phyloP scores from a whole-genome alignment of 257 asterid species.

The Solanum chiquidenum region DNA sequence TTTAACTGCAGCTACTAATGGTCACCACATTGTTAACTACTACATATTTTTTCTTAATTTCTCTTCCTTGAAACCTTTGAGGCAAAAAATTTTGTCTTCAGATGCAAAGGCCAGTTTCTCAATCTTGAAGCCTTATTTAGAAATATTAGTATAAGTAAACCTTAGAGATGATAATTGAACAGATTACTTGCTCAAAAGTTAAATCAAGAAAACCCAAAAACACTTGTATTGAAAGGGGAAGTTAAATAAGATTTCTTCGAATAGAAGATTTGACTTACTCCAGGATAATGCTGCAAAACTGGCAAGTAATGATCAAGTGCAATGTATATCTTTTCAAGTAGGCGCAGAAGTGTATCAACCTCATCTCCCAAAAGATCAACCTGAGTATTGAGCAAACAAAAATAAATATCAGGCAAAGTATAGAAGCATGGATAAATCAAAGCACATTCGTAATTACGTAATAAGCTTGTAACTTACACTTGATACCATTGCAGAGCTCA shows the following conservation, averaged over 20 bases:
- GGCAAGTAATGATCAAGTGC: slow-evolving; percentile 87
- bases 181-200: background rate
- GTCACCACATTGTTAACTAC: background rate
- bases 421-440: background rate
- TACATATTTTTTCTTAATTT: background rate
- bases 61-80: background rate
- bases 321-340: slow-evolving; percentile 70
- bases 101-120: background rate
- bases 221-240: background rate
- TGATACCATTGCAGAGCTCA: background rate
- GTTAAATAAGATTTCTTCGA: background rate
- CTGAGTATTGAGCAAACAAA: slow-evolving; percentile 25
- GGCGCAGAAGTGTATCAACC: slow-evolving; percentile 61
- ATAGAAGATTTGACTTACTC: slow-evolving; percentile 40
- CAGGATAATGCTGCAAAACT: slow-evolving; percentile 80
- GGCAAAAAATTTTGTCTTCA: background rate
- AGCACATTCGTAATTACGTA: background rate
- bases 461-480: background rate
- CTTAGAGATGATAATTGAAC: background rate
- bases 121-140: background rate
- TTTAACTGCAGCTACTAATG: background rate
- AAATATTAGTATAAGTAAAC: background rate
- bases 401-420: background rate
- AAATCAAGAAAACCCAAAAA: background rate
- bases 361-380: slow-evolving; percentile 95